phyloP scores from a whole-genome alignment of 176 grass and related monocot species.

The Miscanthus lutarioriparius region DNA sequence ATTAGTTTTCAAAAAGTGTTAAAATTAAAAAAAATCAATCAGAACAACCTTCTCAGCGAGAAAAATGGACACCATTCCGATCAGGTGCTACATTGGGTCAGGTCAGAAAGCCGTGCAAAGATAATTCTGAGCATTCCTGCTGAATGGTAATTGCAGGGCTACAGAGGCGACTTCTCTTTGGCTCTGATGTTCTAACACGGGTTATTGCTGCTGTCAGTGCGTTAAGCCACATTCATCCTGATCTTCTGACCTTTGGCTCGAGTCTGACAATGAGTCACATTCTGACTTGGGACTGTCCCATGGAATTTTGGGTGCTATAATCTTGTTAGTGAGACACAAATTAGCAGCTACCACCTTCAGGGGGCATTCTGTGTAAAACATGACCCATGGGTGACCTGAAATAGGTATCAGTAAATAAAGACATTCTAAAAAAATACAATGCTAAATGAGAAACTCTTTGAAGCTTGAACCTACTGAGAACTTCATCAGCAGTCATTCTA shows the following conservation, averaged over 20 bases:
- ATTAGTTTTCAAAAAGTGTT: no score
- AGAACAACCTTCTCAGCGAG: not conserved
- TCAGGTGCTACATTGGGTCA: slow-evolving; percentile 38
- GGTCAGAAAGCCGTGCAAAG: slow-evolving; percentile 72
- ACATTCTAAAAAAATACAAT: not conserved
- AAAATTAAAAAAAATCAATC: no score
- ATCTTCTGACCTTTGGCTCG: slow-evolving; percentile 43
- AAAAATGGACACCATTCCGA: slow-evolving; percentile 22
- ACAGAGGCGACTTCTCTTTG: slow-evolving; percentile 61
- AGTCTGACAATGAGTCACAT: slow-evolving; percentile 45
- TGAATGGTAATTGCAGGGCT: slow-evolving; percentile 49
- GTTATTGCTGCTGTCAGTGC: slow-evolving; percentile 72
- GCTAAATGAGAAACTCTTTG: not conserved
- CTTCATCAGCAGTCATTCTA: slow-evolving; percentile 69
- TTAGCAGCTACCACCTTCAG: slow-evolving; percentile 46
- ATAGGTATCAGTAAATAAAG: slow-evolving; percentile 27
- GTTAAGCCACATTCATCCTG: slow-evolving; percentile 66
- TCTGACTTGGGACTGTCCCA: slow-evolving; percentile 44
- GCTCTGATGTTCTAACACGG: slow-evolving; percentile 65
- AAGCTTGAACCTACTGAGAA: slow-evolving; percentile 58
- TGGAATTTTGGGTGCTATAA: slow-evolving; percentile 39
- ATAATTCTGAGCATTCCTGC: slow-evolving; percentile 67
- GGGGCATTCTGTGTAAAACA: slow-evolving; percentile 64
- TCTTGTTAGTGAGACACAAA: slow-evolving; percentile 46
- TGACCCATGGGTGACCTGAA: slow-evolving; percentile 90